Conservation (phyloP, 2,329 filamentous ascomycete genomes). For the Cladosporium velox region DNA sequence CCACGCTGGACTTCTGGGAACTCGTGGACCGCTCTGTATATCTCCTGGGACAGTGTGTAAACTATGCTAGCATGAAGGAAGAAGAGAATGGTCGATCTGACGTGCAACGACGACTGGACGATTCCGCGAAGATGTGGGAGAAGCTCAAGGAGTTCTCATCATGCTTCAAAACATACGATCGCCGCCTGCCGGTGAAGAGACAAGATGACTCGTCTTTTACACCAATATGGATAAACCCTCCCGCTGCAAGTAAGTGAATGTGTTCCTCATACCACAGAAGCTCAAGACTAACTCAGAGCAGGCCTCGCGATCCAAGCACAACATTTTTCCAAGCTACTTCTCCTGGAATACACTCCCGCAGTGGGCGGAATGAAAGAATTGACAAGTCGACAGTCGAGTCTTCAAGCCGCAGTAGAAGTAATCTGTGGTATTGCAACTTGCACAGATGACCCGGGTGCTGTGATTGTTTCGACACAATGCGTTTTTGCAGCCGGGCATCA, state of each 20-base stretch:
- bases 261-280: not conserved
- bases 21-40: conserved; percentile 56
- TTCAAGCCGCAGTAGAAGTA: conserved; percentile 47
- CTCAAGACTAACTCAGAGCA: conserved; percentile 12
- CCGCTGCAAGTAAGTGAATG: conserved; percentile 40
- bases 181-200: conserved; percentile 39
- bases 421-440: conserved; percentile 53
- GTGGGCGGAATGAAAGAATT: conserved; percentile 43
- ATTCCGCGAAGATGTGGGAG: conserved; percentile 47
- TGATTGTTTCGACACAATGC: conserved; percentile 44
- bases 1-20: conserved; percentile 52
- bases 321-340: conserved; percentile 52
- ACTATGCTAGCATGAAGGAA: conserved; percentile 56
- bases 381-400: conserved; percentile 41
- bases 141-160: conserved; percentile 52
- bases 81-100: conserved; percentile 44
- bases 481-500: conserved; percentile 43
- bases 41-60: conserved; percentile 56
- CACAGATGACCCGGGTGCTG: conserved; percentile 40
- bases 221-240: conserved; percentile 53
- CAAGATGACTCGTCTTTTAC: conserved; percentile 40
- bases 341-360: conserved; percentile 48
- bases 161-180: conserved; percentile 44
- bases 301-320: conserved; percentile 52
- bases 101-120: conserved; percentile 44